phyloP scores from a whole-genome alignment of 805 yeast species.

The Candida mattraensis region DNA sequence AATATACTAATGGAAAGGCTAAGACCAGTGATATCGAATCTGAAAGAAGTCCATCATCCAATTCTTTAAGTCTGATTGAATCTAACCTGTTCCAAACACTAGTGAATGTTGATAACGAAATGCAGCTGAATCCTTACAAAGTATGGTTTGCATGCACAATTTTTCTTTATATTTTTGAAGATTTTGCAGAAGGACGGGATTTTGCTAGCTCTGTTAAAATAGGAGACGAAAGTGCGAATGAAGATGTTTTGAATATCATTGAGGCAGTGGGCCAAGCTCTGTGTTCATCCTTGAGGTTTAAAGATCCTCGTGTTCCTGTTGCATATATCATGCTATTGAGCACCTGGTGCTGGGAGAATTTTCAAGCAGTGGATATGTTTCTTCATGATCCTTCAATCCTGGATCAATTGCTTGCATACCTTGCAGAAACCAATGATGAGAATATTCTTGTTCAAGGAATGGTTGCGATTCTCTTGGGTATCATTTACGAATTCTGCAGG shows the following conservation, averaged over 20 bases:
- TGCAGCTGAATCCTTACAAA: constrained; percentile 79
- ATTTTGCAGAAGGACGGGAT: constrained; percentile 47
- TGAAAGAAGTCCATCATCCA: constrained; percentile 9
- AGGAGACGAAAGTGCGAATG: constrained; percentile 63
- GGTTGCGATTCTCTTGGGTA: constrained; percentile 69
- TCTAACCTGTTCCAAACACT: constrained; percentile 71
- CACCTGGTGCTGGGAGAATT: constrained; percentile 77
- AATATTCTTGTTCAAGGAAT: constrained; percentile 60
- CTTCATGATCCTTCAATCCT: constrained; percentile 64
- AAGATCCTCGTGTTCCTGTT: constrained; percentile 73
- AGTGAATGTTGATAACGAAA: constrained; percentile 72
- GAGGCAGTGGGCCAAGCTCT: constrained; percentile 79
- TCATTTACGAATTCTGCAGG: constrained; percentile 73
- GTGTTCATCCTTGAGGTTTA: constrained; percentile 56
- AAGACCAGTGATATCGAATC: constrained; percentile 1
- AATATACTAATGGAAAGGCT: neutral
- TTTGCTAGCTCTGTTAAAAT: constrained; percentile 48
- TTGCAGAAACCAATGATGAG: constrained; percentile 45
- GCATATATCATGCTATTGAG: constrained; percentile 76
- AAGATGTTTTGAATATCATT: constrained; percentile 66
- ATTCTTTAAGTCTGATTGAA: constrained; percentile 35
- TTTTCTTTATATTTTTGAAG: constrained; percentile 61
- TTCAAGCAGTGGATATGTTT: constrained; percentile 72
- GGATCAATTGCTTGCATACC: constrained; percentile 65
- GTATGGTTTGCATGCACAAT: constrained; percentile 79